phyloP scores from a whole-genome alignment of 257 asterid species.

The Penstemon newberryi region DNA sequence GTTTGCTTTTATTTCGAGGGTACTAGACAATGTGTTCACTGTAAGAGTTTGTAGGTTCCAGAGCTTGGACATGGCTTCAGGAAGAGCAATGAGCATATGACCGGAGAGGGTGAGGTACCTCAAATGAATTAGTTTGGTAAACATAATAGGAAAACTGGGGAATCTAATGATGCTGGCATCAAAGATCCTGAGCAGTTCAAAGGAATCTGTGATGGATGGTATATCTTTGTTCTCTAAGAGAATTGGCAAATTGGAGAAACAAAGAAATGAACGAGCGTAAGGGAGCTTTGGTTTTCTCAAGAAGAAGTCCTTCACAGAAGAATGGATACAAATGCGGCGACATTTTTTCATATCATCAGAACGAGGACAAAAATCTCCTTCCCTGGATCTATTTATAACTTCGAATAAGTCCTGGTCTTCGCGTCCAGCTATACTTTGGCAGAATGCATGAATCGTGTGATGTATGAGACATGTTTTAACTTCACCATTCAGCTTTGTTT shows the following conservation, averaged over 20 bases:
- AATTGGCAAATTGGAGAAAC: not conserved
- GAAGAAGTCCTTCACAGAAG: not conserved
- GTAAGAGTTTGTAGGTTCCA: not conserved
- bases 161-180: not conserved
- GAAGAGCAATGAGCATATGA: not conserved
- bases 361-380: not conserved
- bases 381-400: not conserved
- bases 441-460: not conserved
- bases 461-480: slow-evolving; percentile 2
- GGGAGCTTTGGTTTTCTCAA: too few species aligned
- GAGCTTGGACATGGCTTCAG: not conserved
- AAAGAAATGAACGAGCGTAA: not conserved
- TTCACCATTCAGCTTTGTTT: not conserved
- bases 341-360: not conserved
- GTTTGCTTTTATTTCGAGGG: not conserved
- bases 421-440: not conserved
- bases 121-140: not conserved
- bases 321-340: not conserved
- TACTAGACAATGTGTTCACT: not conserved
- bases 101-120: not conserved
- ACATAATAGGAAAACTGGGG: not conserved
- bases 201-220: not conserved
- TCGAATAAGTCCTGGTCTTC: not conserved
- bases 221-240: not conserved
- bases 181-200: not conserved